Percentiles rank a stretch among this genome's conserved stretches.
phyloP scores from a whole-genome alignment of 345 rosid genomes.

The Dipteronia dyeriana region DNA sequence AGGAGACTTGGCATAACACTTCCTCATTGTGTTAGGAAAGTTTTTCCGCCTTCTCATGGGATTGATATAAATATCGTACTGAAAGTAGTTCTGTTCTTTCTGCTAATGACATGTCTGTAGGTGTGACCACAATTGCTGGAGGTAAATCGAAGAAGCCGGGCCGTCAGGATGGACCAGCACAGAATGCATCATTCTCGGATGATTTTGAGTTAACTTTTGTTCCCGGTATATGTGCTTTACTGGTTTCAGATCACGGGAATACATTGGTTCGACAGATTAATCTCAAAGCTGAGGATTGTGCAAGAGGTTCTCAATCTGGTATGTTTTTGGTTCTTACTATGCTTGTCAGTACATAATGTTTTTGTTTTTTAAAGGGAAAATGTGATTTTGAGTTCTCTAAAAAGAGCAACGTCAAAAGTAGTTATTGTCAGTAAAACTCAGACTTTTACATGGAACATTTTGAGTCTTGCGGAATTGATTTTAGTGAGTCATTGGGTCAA shows the following conservation, averaged over 20 bases:
- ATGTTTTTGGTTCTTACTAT: constrained; percentile 9
- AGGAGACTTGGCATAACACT: too few relatives aligned
- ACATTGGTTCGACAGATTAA: constrained; percentile 55
- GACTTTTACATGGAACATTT: neutral
- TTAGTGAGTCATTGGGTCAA: neutral
- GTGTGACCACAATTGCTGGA: constrained; percentile 69
- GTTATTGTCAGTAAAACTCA: neutral
- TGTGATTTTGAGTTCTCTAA: neutral
- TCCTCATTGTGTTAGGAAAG: neutral
- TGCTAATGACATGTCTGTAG: constrained; percentile 25
- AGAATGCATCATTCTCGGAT: constrained; percentile 65
- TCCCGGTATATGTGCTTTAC: constrained; percentile 53
- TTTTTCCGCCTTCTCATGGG: neutral
- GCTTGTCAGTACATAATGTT: neutral
- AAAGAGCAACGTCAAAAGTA: neutral
- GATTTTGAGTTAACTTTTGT: constrained; percentile 60
- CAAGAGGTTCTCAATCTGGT: constrained; percentile 48
- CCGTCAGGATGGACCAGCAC: constrained; percentile 61
- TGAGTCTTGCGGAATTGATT: neutral
- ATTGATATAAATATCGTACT: neutral
- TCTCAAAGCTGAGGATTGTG: constrained; percentile 68
- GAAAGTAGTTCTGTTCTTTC: neutral
- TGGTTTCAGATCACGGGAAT: constrained; percentile 65
- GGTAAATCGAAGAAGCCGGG: constrained; percentile 43
- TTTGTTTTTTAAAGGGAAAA: neutral